phyloP scores from a whole-genome alignment of 306 rosid species.

The Cicer cuneatum region DNA sequence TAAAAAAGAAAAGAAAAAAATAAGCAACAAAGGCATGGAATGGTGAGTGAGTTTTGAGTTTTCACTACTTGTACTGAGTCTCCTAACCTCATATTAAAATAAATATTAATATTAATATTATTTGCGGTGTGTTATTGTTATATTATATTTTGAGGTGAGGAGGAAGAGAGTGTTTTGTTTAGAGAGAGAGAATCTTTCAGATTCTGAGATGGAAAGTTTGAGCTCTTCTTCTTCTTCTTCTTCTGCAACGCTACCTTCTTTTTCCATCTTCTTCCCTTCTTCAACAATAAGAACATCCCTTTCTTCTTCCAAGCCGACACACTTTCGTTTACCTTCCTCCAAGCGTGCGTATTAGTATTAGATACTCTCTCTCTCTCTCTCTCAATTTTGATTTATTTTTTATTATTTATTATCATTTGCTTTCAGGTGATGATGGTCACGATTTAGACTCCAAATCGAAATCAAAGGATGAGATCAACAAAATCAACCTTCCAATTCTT shows the following conservation, averaged over 20 bases:
- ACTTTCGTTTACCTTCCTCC: conserved; percentile 60
- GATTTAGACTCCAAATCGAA: conserved; percentile 58
- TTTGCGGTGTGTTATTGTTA: neutral
- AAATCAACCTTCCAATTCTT: conserved; percentile 56
- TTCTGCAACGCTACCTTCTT: conserved; percentile 58
- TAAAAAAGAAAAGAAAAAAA: too few relatives aligned
- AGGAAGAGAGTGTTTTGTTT: neutral
- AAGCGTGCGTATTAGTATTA: conserved; percentile 73
- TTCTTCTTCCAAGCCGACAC: conserved; percentile 47
- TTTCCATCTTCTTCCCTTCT: conserved; percentile 48
- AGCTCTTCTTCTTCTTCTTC: conserved; percentile 57
- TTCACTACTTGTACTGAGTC: too few relatives aligned
- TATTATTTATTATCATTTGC: neutral
- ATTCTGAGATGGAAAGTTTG: conserved; percentile 69
- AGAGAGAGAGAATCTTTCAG: neutral
- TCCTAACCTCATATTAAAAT: too few relatives aligned
- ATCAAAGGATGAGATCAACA: conserved; percentile 50
- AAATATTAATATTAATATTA: neutral
- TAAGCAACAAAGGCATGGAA: too few relatives aligned
- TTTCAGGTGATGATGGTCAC: conserved; percentile 66
- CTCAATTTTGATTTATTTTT: neutral
- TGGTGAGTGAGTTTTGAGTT: too few relatives aligned
- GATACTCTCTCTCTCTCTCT: neutral
- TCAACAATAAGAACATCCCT: conserved; percentile 8
- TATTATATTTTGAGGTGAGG: neutral